Conservation (phyloP, 352 stramenopile genomes). For the Peronosclerospora sorghi region DNA sequence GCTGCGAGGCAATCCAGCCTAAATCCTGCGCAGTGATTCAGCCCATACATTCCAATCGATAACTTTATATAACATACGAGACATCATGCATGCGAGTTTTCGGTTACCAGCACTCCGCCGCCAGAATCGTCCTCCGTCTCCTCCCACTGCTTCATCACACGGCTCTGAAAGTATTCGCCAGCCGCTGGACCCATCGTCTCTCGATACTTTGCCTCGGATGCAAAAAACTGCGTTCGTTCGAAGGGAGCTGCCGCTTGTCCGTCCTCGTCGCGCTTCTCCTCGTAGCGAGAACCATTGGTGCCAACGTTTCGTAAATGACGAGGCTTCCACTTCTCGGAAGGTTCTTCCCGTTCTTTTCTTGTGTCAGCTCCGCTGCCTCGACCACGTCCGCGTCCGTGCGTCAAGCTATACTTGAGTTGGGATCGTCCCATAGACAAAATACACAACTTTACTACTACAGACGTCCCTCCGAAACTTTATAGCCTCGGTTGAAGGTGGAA, state of each 20-base stretch:
- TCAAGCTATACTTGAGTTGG: conserved; percentile 53
- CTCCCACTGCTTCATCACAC: conserved; percentile 57
- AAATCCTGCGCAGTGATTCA: conserved; percentile 35
- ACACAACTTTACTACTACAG: background rate
- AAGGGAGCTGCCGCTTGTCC: conserved; percentile 5
- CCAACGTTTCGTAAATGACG: conserved; percentile 28
- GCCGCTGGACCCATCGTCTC: conserved; percentile 18
- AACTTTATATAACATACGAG: background rate
- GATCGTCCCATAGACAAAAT: conserved; percentile 45
- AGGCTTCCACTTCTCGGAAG: conserved; percentile 8
- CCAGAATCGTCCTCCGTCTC: conserved; percentile 33
- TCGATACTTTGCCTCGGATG: conserved; percentile 42
- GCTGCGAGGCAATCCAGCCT: conserved; percentile 47
- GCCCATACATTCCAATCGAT: background rate
- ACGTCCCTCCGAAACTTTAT: no score
- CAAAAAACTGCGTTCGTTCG: conserved; percentile 51
- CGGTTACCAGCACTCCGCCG: conserved; percentile 31
- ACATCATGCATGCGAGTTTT: background rate
- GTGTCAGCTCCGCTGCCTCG: conserved; percentile 9
- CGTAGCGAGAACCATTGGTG: conserved; percentile 68
- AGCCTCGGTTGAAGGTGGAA: no score
- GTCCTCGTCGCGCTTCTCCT: conserved; percentile 21
- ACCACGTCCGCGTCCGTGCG: conserved; percentile 37
- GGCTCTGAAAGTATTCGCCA: conserved; percentile 50
- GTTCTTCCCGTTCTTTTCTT: conserved; percentile 2